Evolutionary conservation across 108 stramenopile species (phyloP).

Genomic region (Cylindrotheca fusiformis): DNA sequence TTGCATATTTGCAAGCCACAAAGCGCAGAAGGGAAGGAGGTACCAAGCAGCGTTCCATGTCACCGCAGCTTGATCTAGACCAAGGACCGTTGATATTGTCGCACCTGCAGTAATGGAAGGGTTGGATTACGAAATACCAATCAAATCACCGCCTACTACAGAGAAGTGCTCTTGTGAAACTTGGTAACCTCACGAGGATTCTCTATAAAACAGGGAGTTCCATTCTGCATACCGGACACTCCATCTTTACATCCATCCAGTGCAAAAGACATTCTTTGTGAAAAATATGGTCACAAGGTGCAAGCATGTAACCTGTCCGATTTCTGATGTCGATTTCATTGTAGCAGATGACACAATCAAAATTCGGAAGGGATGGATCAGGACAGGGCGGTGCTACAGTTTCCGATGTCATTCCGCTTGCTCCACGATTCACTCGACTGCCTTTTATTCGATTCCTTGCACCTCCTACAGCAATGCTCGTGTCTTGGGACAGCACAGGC

Average conservation of each 20-base stretch:
- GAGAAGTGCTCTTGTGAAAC: no score
- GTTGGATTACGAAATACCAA: no score
- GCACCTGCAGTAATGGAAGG: no score
- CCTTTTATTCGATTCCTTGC: conserved; percentile 60
- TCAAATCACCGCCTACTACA: no score
- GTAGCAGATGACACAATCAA: conserved; percentile 94
- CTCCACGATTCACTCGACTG: conserved; percentile 7
- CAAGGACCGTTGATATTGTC: no score
- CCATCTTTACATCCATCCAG: conserved; percentile 98
- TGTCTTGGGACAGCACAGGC: conserved; percentile 1
- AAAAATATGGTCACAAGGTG: conserved; percentile 97
- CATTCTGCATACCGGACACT: conserved; percentile 51
- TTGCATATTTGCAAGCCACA: no score
- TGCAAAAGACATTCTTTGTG: conserved; percentile 88
- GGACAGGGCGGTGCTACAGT: conserved; percentile 11
- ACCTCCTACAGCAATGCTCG: conserved; percentile 22
- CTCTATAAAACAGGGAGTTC: conserved; percentile 13
- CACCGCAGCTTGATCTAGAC: no score
- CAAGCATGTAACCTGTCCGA: conserved; percentile 86
- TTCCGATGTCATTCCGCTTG: conserved; percentile 29
- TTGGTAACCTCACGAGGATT: no score
- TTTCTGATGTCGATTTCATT: conserved; percentile 74
- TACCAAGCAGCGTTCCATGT: no score
- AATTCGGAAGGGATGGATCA: conserved; percentile 5
- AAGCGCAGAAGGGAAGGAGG: no score